These are phyloP conservation scores for Diutina scorzettiae DNA, from an alignment of 1,139 yeast species.

Conservation along the genomic window DNA sequence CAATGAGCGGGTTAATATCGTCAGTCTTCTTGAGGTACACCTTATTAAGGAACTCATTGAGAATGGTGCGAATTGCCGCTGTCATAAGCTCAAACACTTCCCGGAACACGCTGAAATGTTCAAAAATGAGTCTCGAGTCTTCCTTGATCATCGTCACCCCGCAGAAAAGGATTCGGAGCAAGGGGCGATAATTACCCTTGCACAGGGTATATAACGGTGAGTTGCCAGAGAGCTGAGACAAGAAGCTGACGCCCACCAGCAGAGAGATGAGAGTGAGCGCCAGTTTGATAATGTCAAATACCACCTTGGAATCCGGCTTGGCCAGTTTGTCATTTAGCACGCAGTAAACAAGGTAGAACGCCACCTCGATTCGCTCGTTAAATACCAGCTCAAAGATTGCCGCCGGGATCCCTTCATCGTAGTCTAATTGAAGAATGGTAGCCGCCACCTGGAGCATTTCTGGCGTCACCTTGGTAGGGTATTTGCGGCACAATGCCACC, in stretches of 20 bases:
- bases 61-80: constrained; percentile 42
- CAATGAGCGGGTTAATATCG: constrained; percentile 33
- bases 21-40: constrained; percentile 27
- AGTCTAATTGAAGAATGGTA: constrained; percentile 39
- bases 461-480: constrained; percentile 17
- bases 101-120: constrained; percentile 38
- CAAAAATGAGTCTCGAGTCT: constrained; percentile 30
- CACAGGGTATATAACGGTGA: not conserved
- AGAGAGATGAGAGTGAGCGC: not conserved
- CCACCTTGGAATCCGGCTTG: not conserved
- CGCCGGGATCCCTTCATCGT: constrained; percentile 10
- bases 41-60: constrained; percentile 47
- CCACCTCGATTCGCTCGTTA: constrained; percentile 54
- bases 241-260: not conserved
- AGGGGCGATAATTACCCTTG: constrained; percentile 34
- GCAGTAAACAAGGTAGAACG: constrained; percentile 51
- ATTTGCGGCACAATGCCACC: constrained; percentile 46
- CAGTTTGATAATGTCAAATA: constrained; percentile 3
- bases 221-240: not conserved
- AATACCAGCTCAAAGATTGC: constrained; percentile 36
- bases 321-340: not conserved
- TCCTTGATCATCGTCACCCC: constrained; percentile 32
- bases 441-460: constrained; percentile 27
- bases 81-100: constrained; percentile 49
- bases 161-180: constrained; percentile 45